These are phyloP conservation scores for Dictyostelium intermedium DNA, from an alignment of 78 protist species.

Conservation along the genomic window DNA sequence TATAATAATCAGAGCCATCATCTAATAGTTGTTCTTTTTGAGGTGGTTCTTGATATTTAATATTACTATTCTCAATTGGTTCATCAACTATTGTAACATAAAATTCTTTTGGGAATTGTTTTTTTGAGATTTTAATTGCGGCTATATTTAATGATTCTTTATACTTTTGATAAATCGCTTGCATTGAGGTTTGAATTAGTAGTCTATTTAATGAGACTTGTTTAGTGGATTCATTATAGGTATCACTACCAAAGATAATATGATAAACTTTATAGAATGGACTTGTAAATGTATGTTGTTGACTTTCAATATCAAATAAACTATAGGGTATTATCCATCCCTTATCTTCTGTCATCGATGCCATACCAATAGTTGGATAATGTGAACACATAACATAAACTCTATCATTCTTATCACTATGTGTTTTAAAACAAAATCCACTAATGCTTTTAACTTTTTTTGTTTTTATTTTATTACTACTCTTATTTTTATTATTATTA, in stretches of 20 bases:
- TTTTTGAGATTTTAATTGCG: constrained; percentile 25
- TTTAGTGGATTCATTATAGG: constrained; percentile 25
- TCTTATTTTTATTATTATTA: neutral
- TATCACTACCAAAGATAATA: constrained; percentile 37
- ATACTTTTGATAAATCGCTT: constrained; percentile 15
- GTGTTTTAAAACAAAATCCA: constrained; percentile 57
- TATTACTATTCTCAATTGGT: neutral
- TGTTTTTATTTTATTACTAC: neutral
- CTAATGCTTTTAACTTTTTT: neutral
- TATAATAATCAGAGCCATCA: neutral
- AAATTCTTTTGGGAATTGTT: constrained; percentile 3
- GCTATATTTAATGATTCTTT: constrained; percentile 41
- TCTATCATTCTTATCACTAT: neutral
- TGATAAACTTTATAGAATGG: constrained; percentile 16
- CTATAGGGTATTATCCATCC: constrained; percentile 64
- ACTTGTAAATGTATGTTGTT: neutral
- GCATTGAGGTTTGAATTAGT: constrained; percentile 28
- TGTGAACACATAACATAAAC: constrained; percentile 49
- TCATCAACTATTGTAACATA: neutral
- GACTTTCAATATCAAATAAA: neutral
- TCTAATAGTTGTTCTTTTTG: neutral
- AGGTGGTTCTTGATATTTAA: constrained; percentile 5
- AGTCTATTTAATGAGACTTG: neutral
- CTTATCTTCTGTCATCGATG: neutral
- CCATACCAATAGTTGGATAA: constrained; percentile 25